Evolutionary conservation across 352 stramenopile species (phyloP).

Genomic region (Plasmopara muralis): DNA sequence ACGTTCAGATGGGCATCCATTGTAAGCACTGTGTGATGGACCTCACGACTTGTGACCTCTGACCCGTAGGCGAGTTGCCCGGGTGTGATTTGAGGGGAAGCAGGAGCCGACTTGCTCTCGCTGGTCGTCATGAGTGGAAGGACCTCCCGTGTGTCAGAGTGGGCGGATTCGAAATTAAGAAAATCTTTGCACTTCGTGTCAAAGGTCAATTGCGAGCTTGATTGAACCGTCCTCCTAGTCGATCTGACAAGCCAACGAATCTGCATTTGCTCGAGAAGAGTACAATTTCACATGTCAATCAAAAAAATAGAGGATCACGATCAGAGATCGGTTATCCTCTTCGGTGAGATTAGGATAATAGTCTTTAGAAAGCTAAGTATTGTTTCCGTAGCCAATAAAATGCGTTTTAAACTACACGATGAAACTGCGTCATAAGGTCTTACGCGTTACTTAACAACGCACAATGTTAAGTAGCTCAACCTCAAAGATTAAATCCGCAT

Average conservation of each 20-base stretch:
- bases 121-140: constrained; percentile 8
- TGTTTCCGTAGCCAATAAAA: too few relatives aligned
- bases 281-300: neutral
- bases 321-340: neutral
- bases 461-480: constrained; percentile 89
- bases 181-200: too few relatives aligned
- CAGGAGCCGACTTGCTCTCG: constrained; percentile 16
- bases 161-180: constrained; percentile 17
- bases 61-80: constrained; percentile 14
- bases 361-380: too few relatives aligned
- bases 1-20: constrained; percentile 15
- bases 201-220: neutral
- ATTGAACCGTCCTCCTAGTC: constrained; percentile 19
- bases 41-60: constrained; percentile 17
- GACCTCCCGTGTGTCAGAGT: constrained; percentile 4
- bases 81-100: constrained; percentile 5
- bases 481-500: constrained; percentile 92
- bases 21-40: constrained; percentile 18
- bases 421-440: too few relatives aligned
- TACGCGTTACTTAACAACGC: neutral
- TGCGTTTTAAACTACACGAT: too few relatives aligned
- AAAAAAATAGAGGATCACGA: neutral
- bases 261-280: constrained; percentile 15
- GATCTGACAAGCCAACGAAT: constrained; percentile 7
- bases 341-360: too few relatives aligned